A percentile compares a stretch with the other conserved stretches of the same genome.
phyloP scores from a whole-genome alignment of 2,329 filamentous ascomycete genomes.

The Biscogniauxia marginata region DNA sequence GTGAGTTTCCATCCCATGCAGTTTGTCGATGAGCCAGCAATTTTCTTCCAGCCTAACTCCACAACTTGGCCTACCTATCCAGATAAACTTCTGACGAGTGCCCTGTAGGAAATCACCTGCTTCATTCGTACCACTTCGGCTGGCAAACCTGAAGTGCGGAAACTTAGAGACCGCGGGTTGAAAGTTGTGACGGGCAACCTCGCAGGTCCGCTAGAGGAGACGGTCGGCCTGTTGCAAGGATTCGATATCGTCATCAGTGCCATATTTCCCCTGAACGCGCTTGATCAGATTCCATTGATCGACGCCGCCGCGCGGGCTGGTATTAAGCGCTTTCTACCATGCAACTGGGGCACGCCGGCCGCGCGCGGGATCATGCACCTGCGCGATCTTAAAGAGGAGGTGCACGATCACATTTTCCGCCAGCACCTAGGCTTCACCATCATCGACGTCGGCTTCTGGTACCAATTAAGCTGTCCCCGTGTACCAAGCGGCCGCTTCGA shows the following conservation, averaged over 20 bases:
- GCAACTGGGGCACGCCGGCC: not conserved
- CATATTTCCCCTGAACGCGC: not conserved
- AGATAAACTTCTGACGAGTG: not conserved
- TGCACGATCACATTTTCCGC: not conserved
- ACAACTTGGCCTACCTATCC: too few species aligned
- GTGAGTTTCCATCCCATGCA: too few species aligned
- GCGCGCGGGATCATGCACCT: not conserved
- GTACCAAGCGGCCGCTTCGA: not conserved
- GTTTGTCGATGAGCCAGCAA: too few species aligned
- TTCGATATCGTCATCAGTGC: not conserved
- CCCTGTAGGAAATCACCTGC: not conserved
- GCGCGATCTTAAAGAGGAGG: not conserved
- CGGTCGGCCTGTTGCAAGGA: not conserved
- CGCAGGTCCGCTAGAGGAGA: not conserved
- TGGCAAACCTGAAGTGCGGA: not conserved
- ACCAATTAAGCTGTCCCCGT: not conserved
- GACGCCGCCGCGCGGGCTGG: not conserved
- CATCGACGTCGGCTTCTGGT: not conserved
- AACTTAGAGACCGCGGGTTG: not conserved
- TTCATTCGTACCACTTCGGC: not conserved
- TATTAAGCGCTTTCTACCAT: not conserved
- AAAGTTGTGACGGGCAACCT: not conserved
- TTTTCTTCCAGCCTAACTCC: too few species aligned
- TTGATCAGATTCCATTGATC: not conserved
- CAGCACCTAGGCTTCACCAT: not conserved